Percentiles rank a stretch among this genome's conserved stretches.
These are phyloP conservation scores for Solanum tacnaense DNA, from an alignment of 257 asterid genomes.

Conservation along the genomic window DNA sequence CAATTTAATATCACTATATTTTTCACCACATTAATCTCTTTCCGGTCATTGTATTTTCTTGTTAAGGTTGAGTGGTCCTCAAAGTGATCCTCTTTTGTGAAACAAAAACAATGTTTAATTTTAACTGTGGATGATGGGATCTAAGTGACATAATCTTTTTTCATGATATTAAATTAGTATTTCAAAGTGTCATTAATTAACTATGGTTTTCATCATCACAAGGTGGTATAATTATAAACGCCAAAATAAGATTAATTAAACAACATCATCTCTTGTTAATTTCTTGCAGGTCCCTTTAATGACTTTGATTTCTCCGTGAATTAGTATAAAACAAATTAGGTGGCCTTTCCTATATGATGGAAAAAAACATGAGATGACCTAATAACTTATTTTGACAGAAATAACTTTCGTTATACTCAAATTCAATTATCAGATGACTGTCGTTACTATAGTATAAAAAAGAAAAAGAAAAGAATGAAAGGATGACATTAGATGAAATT, in stretches of 20 bases:
- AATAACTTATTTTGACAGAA: no score
- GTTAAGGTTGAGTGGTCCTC: neutral
- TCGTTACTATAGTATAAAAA: neutral
- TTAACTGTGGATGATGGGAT: slow-evolving; percentile 11
- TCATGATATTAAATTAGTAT: neutral
- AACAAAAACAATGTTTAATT: neutral
- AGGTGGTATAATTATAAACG: neutral
- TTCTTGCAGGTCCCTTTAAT: neutral
- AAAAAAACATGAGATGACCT: neutral
- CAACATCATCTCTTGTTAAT: neutral
- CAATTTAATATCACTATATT: neutral
- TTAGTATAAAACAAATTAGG: neutral
- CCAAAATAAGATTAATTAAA: neutral
- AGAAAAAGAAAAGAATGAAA: neutral
- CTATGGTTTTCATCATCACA: neutral
- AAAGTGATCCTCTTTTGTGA: neutral
- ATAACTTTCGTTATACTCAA: neutral
- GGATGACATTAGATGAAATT: neutral
- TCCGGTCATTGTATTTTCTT: neutral
- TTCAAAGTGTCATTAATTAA: neutral
- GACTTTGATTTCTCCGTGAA: neutral
- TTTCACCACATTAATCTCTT: neutral
- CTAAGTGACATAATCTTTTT: slow-evolving; percentile 4
- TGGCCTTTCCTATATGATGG: neutral
- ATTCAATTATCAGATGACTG: neutral